Evolutionary conservation across 352 stramenopile species (phyloP).

Genomic region (Globisporangium takayamanum): DNA sequence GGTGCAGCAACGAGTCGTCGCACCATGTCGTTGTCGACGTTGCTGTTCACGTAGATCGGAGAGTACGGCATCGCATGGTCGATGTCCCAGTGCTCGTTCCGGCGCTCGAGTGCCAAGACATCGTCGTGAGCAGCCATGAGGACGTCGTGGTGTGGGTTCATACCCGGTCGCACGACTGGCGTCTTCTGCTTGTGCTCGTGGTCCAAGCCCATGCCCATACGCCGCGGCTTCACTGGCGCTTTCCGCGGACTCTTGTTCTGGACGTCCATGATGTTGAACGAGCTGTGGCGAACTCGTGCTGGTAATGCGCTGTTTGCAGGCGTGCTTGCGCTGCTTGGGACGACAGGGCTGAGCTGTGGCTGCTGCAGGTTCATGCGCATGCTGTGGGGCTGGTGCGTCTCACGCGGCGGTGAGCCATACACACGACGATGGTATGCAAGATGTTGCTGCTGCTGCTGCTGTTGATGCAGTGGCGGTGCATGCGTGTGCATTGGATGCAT

Average conservation of each 20-base stretch:
- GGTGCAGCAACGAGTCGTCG: background rate
- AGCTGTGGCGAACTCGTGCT: background rate
- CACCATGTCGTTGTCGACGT: background rate
- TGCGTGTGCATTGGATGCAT: background rate
- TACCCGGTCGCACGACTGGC: background rate
- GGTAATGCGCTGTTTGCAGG: background rate
- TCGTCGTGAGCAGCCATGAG: background rate
- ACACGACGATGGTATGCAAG: background rate
- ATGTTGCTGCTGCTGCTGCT: background rate
- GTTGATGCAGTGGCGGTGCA: constrained; percentile 1
- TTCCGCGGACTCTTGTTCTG: constrained; percentile 14
- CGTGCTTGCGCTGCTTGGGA: background rate
- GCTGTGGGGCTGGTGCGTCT: constrained; percentile 2
- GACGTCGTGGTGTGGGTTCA: background rate
- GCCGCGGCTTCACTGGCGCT: constrained; percentile 4
- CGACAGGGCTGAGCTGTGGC: constrained; percentile 1
- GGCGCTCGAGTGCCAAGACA: background rate
- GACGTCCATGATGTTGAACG: constrained; percentile 8
- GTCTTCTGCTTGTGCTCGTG: constrained; percentile 10
- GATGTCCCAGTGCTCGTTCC: background rate
- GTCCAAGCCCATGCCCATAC: constrained; percentile 5
- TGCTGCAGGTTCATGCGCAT: background rate
- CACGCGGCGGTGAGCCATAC: constrained; percentile 1
- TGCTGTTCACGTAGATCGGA: background rate
- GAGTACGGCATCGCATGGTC: background rate